Conservation (phyloP, 495 filamentous ascomycete genomes). For the Penicillium diatomitis region DNA sequence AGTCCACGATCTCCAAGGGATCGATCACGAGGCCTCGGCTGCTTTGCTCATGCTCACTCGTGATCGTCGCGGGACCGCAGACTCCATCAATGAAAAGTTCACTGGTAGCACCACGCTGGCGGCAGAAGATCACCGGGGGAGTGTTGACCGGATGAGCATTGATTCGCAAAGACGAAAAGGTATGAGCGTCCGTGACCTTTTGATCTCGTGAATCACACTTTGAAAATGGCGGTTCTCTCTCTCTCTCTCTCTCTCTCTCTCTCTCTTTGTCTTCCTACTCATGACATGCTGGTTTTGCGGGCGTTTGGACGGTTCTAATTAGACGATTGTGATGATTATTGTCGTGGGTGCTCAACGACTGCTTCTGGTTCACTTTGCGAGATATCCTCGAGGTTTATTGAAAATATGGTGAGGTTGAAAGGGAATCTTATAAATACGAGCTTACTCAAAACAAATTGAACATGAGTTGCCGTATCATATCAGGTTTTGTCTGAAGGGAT, state of each 20-base stretch:
- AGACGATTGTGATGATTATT: no score
- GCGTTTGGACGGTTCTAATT: no score
- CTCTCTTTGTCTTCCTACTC: no score
- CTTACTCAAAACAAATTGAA: no score
- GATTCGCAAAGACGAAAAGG: conserved; percentile 32
- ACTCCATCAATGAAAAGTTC: conserved; percentile 24
- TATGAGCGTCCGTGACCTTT: conserved; percentile 74
- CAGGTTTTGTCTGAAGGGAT: no score
- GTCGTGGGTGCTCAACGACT: no score
- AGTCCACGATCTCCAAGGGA: conserved; percentile 24
- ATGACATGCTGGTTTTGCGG: no score
- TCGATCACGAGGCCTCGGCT: conserved; percentile 72
- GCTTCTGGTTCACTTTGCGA: no score
- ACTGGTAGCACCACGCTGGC: conserved; percentile 7
- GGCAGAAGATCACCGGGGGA: neutral
- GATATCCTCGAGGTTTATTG: no score
- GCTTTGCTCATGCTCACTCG: conserved; percentile 73
- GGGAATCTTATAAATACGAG: no score
- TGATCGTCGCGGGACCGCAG: conserved; percentile 45
- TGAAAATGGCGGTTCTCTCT: neutral
- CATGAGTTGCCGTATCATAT: no score
- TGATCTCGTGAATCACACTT: conserved; percentile 43
- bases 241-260: neutral
- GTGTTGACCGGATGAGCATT: conserved; percentile 5
- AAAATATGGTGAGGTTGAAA: no score